These are phyloP conservation scores for Dryadomyces quercivorus DNA, from an alignment of 2,329 filamentous ascomycete genomes.

Conservation along the genomic window DNA sequence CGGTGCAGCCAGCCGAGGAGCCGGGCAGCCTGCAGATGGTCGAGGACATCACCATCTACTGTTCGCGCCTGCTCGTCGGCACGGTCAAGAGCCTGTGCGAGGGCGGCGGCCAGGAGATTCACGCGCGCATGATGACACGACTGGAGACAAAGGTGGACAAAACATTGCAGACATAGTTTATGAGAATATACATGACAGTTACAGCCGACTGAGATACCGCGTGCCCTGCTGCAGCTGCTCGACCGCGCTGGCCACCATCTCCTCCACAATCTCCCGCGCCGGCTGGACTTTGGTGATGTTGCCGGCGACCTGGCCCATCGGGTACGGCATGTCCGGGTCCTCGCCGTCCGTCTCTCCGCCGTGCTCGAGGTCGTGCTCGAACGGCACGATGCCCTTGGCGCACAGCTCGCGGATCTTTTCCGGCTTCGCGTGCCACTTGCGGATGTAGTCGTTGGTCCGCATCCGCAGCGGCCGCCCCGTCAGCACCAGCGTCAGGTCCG, in stretches of 20 bases:
- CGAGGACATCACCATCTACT: constrained; percentile 35
- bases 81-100: constrained; percentile 40
- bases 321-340: constrained; percentile 72
- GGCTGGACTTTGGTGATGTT: constrained; percentile 67
- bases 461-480: constrained; percentile 72
- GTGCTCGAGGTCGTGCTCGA: constrained; percentile 66
- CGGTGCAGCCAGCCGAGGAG: background rate
- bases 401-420: constrained; percentile 65
- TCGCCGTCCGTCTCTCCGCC: constrained; percentile 22
- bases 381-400: constrained; percentile 63
- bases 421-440: constrained; percentile 66
- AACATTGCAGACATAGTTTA: background rate
- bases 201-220: constrained; percentile 36
- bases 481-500: constrained; percentile 69
- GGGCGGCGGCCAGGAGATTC: constrained; percentile 35
- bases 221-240: constrained; percentile 51
- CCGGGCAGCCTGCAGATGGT: constrained; percentile 13
- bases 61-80: constrained; percentile 34
- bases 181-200: background rate
- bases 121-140: constrained; percentile 32
- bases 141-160: constrained; percentile 15
- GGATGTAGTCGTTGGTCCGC: constrained; percentile 72
- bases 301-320: constrained; percentile 91
- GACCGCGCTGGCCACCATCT: constrained; percentile 74
- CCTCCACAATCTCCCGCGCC: constrained; percentile 71